Evolutionary conservation across 163 green algal genomes (phyloP), one percentile per base, ranked within the genome.

Genomic region (Coccomyxa subellipsoidea): DNA sequence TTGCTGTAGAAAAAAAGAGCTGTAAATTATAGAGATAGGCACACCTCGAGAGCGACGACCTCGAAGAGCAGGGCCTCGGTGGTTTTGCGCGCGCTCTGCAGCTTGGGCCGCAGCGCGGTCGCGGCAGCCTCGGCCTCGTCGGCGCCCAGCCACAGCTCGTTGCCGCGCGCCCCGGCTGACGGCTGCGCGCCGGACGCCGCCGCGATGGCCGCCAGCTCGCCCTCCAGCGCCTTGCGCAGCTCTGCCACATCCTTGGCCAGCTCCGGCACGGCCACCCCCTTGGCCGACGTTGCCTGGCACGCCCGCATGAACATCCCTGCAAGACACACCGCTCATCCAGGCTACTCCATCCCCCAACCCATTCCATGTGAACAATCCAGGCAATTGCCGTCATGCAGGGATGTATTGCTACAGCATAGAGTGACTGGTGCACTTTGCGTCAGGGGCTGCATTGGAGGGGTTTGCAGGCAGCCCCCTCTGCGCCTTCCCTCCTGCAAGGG

Each of bases 71-170:
- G 72, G 29, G 29, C 37, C 31, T 77, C 76, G 54, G 75, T 54
- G n/a, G 77, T 21, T 6, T 71, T 81, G 40, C 21, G 40, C 77
- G 40, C 37, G 32, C 23, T 34, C 12, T 31, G 36, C 78, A 77
- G 35, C 78, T 82, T 82, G 54, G 78, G 79, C 40, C 35, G 31
- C 39, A 80, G 23, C 54, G 69, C 59, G 2, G 83, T 80, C 10
- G 54, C 81, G 25, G 86, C 47, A 18, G 78, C 82, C 83, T 86
- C 81, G 8, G 72, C 85, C 77, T 92, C 89, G 23, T 92, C 88
- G 40, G 39, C 34, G 3, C 85, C 83, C 27, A 93, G 82, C 91
- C 91, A 94, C 76, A 97, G 70, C 32, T 38, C 70, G 5, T 38
- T 27, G 18, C 70, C 70, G 32, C 27, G 27, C 32, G 70, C 31